A percentile compares a stretch with the other conserved stretches of the same genome.
Conservation (phyloP, 1,139 yeast genomes). For the Hyphopichia buzzinii region DNA sequence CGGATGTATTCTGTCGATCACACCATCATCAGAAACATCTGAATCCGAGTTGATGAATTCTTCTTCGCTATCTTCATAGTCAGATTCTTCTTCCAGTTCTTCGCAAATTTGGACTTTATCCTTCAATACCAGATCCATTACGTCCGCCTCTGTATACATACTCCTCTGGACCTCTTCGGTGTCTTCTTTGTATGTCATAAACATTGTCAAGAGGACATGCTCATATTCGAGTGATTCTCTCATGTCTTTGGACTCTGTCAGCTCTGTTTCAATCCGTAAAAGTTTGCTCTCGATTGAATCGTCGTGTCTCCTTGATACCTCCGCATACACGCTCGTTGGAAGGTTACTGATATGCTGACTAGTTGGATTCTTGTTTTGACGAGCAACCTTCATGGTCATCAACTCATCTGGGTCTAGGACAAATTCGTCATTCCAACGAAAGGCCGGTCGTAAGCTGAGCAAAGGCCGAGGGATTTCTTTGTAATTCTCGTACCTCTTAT, state of each 20-base stretch:
- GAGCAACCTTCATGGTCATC: neutral
- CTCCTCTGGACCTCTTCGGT: slow-evolving; percentile 6
- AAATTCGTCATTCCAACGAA: slow-evolving; percentile 3
- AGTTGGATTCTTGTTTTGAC: neutral
- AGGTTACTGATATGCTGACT: neutral
- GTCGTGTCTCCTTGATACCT: slow-evolving; percentile 7
- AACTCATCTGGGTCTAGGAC: slow-evolving; percentile 2
- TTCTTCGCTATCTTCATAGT: slow-evolving; percentile 6
- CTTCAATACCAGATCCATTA: slow-evolving; percentile 10
- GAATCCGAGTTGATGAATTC: slow-evolving; percentile 2
- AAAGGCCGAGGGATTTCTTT: neutral
- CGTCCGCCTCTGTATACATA: slow-evolving; percentile 11
- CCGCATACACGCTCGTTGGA: slow-evolving; percentile 8
- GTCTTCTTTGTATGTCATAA: slow-evolving; percentile 10
- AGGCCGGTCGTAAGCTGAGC: neutral
- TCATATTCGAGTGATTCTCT: slow-evolving; percentile 20
- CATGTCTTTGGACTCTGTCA: slow-evolving; percentile 18
- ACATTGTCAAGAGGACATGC: slow-evolving; percentile 15
- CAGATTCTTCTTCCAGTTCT: slow-evolving; percentile 6
- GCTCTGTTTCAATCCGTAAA: slow-evolving; percentile 9
- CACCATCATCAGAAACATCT: slow-evolving; percentile 1
- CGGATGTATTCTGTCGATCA: slow-evolving; percentile 2
- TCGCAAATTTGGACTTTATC: slow-evolving; percentile 2
- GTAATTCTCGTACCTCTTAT: neutral
- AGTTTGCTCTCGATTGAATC: slow-evolving; percentile 11